phyloP scores from a whole-genome alignment of 2,329 filamentous ascomycete genomes.

The Colletotrichum cuscutae region DNA sequence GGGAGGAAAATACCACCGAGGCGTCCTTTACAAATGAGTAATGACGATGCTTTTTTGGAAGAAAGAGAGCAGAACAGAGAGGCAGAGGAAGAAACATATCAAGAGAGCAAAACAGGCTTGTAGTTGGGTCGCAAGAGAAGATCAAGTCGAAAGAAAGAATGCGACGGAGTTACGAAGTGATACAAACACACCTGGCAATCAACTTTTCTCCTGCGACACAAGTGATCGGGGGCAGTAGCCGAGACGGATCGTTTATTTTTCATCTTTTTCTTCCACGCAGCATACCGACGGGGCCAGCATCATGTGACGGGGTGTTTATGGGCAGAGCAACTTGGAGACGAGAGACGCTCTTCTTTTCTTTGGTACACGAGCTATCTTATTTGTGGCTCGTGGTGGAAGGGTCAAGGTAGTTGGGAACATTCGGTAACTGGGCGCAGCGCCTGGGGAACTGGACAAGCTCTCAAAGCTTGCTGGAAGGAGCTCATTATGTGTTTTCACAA shows the following conservation, averaged over 20 bases:
- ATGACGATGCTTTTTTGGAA: slow-evolving; percentile 25
- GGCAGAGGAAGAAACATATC: slow-evolving; percentile 27
- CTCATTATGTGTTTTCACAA: not conserved
- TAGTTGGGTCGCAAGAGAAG: slow-evolving; percentile 27
- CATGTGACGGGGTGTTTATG: not conserved
- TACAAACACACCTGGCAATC: not conserved
- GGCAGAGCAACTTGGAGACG: not conserved
- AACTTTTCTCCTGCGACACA: slow-evolving; percentile 4
- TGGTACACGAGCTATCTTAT: not conserved
- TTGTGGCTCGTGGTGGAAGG: not conserved
- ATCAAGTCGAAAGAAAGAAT: slow-evolving; percentile 26
- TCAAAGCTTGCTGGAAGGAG: not conserved
- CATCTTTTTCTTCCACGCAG: not conserved
- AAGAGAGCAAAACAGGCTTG: slow-evolving; percentile 28
- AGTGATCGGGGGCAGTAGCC: slow-evolving; percentile 16
- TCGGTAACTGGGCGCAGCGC: not conserved
- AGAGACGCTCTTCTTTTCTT: not conserved
- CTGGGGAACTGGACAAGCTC: not conserved
- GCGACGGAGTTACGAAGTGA: slow-evolving; percentile 23
- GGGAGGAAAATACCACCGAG: slow-evolving; percentile 34
- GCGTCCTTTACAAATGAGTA: slow-evolving; percentile 32
- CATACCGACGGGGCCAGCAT: slow-evolving; percentile 29
- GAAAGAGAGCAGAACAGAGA: slow-evolving; percentile 8
- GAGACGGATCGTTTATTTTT: not conserved
- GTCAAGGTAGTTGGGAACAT: not conserved